A percentile compares a stretch with the other conserved stretches of the same genome.
These are phyloP conservation scores for Spathaspora hagerdaliae DNA, from an alignment of 805 yeast species.

Conservation along the genomic window DNA sequence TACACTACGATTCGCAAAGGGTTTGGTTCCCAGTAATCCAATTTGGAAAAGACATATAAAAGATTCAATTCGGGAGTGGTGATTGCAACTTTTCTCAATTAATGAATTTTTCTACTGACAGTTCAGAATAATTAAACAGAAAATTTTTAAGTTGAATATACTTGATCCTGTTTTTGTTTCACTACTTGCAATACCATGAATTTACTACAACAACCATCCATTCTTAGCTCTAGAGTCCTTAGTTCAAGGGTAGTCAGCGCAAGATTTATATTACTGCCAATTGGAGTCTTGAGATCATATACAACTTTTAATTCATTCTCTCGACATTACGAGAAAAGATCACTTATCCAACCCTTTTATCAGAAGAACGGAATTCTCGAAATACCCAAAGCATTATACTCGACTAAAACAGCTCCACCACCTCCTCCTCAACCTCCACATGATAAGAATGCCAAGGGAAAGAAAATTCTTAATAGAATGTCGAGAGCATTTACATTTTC, in stretches of 20 bases:
- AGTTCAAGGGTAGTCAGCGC: background rate
- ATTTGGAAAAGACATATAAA: no score
- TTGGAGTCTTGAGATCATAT: background rate
- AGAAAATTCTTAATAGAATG: constrained; percentile 41
- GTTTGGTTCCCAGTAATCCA: no score
- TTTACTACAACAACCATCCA: background rate
- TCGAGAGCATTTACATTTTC: constrained; percentile 60
- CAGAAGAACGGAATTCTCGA: no score
- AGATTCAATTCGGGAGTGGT: no score
- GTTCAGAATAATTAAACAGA: no score
- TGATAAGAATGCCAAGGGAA: constrained; percentile 38
- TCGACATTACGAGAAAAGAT: background rate
- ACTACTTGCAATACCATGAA: background rate
- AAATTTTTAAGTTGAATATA: no score
- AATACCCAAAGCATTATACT: constrained; percentile 1
- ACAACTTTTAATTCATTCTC: background rate
- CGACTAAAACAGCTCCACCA: constrained; percentile 20
- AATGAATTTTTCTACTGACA: no score
- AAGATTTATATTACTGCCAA: background rate
- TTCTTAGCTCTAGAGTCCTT: background rate
- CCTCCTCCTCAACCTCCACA: constrained; percentile 35
- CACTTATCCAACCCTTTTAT: no score
- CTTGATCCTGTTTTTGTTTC: no score
- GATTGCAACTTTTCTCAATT: no score
- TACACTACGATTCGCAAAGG: no score